A percentile compares a stretch with the other conserved stretches of the same genome.
Conservation (phyloP, 169 alveolate species). For the Plasmodium berghei region DNA sequence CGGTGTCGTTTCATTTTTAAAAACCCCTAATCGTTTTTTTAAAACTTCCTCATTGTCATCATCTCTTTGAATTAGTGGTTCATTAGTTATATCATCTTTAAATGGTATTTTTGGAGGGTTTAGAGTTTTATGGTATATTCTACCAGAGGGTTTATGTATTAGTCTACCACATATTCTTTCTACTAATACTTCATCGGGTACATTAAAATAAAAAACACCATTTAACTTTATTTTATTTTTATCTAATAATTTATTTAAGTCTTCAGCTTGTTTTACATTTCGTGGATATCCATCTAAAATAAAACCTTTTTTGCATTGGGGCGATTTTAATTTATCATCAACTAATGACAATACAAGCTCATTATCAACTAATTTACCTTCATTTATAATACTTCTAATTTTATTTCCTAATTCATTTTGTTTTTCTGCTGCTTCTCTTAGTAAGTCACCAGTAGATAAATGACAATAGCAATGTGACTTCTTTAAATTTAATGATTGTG, state of each 20-base stretch:
- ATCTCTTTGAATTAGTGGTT: slow-evolving; percentile 72
- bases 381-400: slow-evolving; percentile 91
- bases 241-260: slow-evolving; percentile 75
- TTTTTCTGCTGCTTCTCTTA: slow-evolving; percentile 85
- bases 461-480: slow-evolving; percentile 87
- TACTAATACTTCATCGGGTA: slow-evolving; percentile 90
- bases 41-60: slow-evolving; percentile 83
- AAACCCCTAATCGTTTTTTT: slow-evolving; percentile 80
- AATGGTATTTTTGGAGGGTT: slow-evolving; percentile 92
- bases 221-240: slow-evolving; percentile 78
- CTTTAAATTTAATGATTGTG: slow-evolving; percentile 79
- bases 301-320: slow-evolving; percentile 92
- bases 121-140: slow-evolving; percentile 93
- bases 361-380: slow-evolving; percentile 94
- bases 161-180: slow-evolving; percentile 94
- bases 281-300: slow-evolving; percentile 97
- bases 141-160: slow-evolving; percentile 95
- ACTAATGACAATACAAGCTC: slow-evolving; percentile 91
- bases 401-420: slow-evolving; percentile 83
- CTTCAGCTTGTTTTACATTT: slow-evolving; percentile 93
- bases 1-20: slow-evolving; percentile 81
- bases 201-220: slow-evolving; percentile 91
- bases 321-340: slow-evolving; percentile 89
- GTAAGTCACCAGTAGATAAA: slow-evolving; percentile 84
- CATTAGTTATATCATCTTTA: slow-evolving; percentile 93